Evolutionary conservation across 805 yeast genomes (phyloP), one percentile per base, ranked within the genome.

Genomic region (Yarrowia deformans): DNA sequence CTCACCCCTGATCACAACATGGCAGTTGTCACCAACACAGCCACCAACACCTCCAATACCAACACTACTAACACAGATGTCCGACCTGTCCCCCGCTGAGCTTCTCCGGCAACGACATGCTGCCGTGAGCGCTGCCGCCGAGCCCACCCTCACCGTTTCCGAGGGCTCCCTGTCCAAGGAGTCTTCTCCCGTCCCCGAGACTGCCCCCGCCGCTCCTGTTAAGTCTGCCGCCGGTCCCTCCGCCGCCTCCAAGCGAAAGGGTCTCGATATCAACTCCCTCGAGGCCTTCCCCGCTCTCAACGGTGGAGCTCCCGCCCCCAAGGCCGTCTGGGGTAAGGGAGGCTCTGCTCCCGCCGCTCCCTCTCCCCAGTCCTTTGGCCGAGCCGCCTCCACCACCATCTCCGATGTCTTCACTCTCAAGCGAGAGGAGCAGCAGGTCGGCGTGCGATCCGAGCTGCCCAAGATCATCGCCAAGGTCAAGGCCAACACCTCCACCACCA

Each of bases 391-490:
- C 12, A 81, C 86, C 29, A 84, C 85, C 68, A 82, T 91, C 70
- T 94, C 92, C 77, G 93, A 90, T 74, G 90, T 93, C 8, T 91
- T 93, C 76, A 84, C 91, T 63, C 84, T 93, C 74, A 88, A 86
- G 74, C 84, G 85, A 69, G 88, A 86, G 68, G 88, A 89, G 72
- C 94, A 90, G 77, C 83, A 85, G 68, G 83, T 89, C 37, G 78
- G 84, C 58, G 77, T 82, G 50, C 87, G 88, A 73, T 82, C 87
- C 29, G 95, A 90, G 73, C 86, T 90, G 71, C 83, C 88, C 74
- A 88, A 88, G 75, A 84, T 91, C 71, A 81, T 92, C 71, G 82
- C 85, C 61, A 80, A 84, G 60, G 84, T 91, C 74, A 89, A 89
- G 79, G 80, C 86, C 70, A 79, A 82, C 43, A 83, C 88, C 71